These are phyloP conservation scores for Starmerella asiatica DNA, from an alignment of 805 yeast species.

Conservation along the genomic window DNA sequence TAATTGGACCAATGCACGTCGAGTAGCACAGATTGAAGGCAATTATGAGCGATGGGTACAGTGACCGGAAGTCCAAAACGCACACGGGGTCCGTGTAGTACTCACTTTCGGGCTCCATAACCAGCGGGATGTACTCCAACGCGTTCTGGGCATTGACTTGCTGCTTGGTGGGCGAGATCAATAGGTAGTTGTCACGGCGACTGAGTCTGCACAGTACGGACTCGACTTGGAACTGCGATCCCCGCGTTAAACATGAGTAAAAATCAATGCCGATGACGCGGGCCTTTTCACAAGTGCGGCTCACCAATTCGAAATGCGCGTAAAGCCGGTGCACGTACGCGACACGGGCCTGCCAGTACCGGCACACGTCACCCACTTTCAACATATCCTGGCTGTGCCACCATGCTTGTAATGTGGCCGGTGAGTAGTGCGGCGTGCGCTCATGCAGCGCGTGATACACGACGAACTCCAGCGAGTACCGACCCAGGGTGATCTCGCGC, in stretches of 20 bases:
- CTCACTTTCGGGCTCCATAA: constrained; percentile 81
- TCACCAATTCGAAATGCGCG: constrained; percentile 49
- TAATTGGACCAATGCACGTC: constrained; percentile 30
- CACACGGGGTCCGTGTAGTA: constrained; percentile 80
- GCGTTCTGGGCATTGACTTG: constrained; percentile 79
- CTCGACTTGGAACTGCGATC: constrained; percentile 90
- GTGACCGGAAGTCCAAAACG: constrained; percentile 84
- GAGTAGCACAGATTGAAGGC: constrained; percentile 68
- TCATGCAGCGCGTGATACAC: constrained; percentile 53
- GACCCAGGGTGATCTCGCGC: constrained; percentile 46
- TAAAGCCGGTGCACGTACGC: constrained; percentile 37
- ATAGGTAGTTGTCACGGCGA: constrained; percentile 57
- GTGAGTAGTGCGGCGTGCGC: constrained; percentile 50
- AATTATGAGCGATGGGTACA: constrained; percentile 83
- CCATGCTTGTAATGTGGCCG: constrained; percentile 37
- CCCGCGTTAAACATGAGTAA: constrained; percentile 72
- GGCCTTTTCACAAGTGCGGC: constrained; percentile 68
- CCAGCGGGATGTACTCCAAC: constrained; percentile 73
- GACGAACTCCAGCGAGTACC: constrained; percentile 66
- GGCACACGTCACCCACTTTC: constrained; percentile 26
- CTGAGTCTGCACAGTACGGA: constrained; percentile 64
- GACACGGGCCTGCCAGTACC: constrained; percentile 36
- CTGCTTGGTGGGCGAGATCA: constrained; percentile 64
- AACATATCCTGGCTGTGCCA: constrained; percentile 25
- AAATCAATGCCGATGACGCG: constrained; percentile 82